Evolutionary conservation across 78 protist species (phyloP).

Genomic region (Corallochytrium limacisporum): DNA sequence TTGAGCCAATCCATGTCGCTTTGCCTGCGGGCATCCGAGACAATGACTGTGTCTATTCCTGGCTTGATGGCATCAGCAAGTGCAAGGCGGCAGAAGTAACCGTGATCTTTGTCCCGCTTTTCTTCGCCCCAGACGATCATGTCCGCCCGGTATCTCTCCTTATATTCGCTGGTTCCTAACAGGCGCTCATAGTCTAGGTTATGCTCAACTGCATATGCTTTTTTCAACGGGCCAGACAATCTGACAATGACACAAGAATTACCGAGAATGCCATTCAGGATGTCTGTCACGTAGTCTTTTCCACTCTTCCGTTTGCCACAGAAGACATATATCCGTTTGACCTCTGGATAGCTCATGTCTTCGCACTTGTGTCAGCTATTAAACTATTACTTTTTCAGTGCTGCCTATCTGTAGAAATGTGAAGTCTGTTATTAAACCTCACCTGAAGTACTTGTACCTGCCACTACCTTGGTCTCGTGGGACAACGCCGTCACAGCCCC

Average conservation of each 20-base stretch:
- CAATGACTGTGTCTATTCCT: not conserved
- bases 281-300: conserved; percentile 16
- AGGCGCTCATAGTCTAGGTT: conserved; percentile 3
- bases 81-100: not conserved
- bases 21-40: not conserved
- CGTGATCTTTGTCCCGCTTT: conserved; percentile 4
- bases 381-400: too few relatives aligned
- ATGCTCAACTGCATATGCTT: conserved; percentile 24
- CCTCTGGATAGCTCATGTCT: too few relatives aligned
- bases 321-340: too few relatives aligned
- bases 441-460: too few relatives aligned
- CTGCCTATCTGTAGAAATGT: too few relatives aligned
- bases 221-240: conserved; percentile 17
- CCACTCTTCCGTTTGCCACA: conserved; percentile 27
- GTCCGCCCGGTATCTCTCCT: conserved; percentile 20
- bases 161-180: conserved; percentile 9
- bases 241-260: not conserved
- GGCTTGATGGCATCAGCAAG: not conserved
- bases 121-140: conserved; percentile 29
- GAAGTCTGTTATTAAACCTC: too few relatives aligned
- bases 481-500: too few relatives aligned
- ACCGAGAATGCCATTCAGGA: not conserved
- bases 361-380: too few relatives aligned
- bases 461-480: too few relatives aligned
- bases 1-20: too few relatives aligned